phyloP scores from a whole-genome alignment of 805 yeast species.

The Ogataea paradorogensis region DNA sequence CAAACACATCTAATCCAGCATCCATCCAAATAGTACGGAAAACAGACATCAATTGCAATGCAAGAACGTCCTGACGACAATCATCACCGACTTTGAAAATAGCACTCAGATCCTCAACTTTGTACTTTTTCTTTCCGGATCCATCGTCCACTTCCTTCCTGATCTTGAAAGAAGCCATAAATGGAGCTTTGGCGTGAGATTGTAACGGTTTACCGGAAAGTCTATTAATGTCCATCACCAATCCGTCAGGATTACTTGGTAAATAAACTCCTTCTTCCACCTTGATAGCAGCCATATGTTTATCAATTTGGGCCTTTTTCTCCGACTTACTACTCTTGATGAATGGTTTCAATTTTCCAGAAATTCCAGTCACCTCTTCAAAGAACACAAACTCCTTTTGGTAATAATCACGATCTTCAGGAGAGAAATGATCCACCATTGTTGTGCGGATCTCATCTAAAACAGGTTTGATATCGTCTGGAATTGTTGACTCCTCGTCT shows the following conservation, averaged over 20 bases:
- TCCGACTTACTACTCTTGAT: constrained; percentile 94
- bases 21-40: constrained; percentile 88
- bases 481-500: constrained; percentile 80
- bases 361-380: constrained; percentile 85
- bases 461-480: constrained; percentile 79
- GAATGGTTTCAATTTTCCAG: constrained; percentile 92
- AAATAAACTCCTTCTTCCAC: constrained; percentile 83
- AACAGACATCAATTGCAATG: constrained; percentile 85
- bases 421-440: constrained; percentile 61
- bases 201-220: constrained; percentile 92
- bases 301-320: constrained; percentile 92
- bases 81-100: constrained; percentile 99
- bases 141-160: constrained; percentile 53
- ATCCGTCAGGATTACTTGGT: constrained; percentile 96
- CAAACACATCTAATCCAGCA: constrained; percentile 85
- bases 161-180: constrained; percentile 92
- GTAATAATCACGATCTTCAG: constrained; percentile 63
- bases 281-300: constrained; percentile 79
- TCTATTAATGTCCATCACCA: constrained; percentile 86
- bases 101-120: constrained; percentile 66
- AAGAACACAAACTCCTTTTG: constrained; percentile 85
- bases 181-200: constrained; percentile 98
- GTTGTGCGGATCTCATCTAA: constrained; percentile 67
- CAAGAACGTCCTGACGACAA: constrained; percentile 95
- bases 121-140: constrained; percentile 30